Evolutionary conservation across 73 alveolate species (phyloP).

Genomic region (Tetrahymena thermophila): DNA sequence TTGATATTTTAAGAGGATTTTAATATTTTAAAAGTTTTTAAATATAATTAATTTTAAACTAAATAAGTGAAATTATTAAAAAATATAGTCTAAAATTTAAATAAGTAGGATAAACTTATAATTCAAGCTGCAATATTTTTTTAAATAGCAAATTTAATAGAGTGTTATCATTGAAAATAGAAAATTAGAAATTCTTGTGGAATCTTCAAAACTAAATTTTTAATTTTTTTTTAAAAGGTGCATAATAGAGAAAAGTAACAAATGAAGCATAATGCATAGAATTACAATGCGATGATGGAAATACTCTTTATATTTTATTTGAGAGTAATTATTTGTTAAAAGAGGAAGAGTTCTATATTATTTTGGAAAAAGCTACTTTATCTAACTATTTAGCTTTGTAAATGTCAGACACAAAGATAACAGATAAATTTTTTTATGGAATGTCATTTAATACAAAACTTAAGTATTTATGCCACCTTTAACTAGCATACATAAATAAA

Average conservation of each 20-base stretch:
- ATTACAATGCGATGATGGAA: background rate
- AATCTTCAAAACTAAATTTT: too few species aligned
- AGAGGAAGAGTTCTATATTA: background rate
- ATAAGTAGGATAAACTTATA: too few species aligned
- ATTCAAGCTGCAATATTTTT: too few species aligned
- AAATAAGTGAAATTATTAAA: too few species aligned
- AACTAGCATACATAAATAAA: background rate
- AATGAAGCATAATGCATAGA: background rate
- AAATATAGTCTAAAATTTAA: too few species aligned
- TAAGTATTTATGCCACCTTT: background rate
- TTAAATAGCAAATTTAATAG: too few species aligned
- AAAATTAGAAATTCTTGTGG: too few species aligned
- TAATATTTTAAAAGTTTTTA: too few species aligned
- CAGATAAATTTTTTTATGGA: background rate
- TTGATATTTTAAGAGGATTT: too few species aligned
- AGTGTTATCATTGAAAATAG: too few species aligned
- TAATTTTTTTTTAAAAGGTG: background rate
- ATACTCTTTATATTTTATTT: background rate
- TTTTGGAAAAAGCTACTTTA: background rate
- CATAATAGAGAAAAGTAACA: background rate
- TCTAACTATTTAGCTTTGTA: background rate
- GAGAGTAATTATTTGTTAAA: background rate
- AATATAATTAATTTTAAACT: too few species aligned
- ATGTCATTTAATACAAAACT: background rate
- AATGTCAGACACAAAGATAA: background rate